Percentiles rank a stretch among this genome's conserved stretches.
These are phyloP conservation scores for Mucor lusitanicus DNA, from an alignment of 371 early-diverging fungal species.

Conservation along the genomic window DNA sequence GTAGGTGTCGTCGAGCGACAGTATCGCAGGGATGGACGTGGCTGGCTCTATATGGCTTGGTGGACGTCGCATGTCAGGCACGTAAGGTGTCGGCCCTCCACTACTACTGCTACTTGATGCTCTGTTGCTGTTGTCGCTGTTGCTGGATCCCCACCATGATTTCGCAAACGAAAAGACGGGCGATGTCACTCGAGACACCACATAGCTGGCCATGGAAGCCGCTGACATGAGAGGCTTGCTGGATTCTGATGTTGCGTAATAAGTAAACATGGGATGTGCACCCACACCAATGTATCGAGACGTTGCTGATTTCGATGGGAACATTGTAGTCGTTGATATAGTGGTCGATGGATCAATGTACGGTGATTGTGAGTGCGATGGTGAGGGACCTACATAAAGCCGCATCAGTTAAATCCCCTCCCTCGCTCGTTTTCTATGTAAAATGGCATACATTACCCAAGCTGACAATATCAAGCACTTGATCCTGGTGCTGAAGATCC, in stretches of 20 bases:
- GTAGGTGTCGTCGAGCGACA: slow-evolving; percentile 46
- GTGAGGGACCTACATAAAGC: background rate
- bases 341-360: slow-evolving; percentile 14
- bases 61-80: slow-evolving; percentile 41
- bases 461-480: slow-evolving; percentile 53
- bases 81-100: slow-evolving; percentile 41
- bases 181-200: slow-evolving; percentile 57
- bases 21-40: slow-evolving; percentile 49
- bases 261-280: slow-evolving; percentile 58
- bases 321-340: slow-evolving; percentile 3
- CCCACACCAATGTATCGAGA: slow-evolving; percentile 63
- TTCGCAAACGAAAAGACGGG: slow-evolving; percentile 66
- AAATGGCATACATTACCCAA: slow-evolving; percentile 36
- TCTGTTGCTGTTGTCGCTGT: background rate
- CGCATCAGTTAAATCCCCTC: background rate
- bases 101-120: too few relatives aligned
- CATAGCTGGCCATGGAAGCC: slow-evolving; percentile 60
- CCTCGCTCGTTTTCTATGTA: too few relatives aligned
- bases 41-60: slow-evolving; percentile 56
- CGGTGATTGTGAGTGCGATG: slow-evolving; percentile 6
- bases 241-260: slow-evolving; percentile 58
- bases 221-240: slow-evolving; percentile 58
- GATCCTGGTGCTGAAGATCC: slow-evolving; percentile 55
- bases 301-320: slow-evolving; percentile 41
- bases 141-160: slow-evolving; percentile 51